A percentile compares a stretch with the other conserved stretches of the same genome.
Conservation (phyloP, 164 flowering plant genomes). For the Dillenia turbinata region DNA sequence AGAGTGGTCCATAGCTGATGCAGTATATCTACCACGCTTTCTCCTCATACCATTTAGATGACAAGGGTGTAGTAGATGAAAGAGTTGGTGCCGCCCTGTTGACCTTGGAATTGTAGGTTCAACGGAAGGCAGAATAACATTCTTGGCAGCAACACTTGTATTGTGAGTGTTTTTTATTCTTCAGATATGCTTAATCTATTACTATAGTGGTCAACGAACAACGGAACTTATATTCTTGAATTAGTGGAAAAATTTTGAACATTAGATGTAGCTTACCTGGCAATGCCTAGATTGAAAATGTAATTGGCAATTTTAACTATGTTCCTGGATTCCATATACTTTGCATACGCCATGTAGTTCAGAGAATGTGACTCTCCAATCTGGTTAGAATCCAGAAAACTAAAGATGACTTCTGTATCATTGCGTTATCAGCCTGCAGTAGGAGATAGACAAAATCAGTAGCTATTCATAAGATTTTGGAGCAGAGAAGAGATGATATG, state of each 20-base stretch:
- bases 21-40: constrained; percentile 3
- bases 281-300: constrained; percentile 61
- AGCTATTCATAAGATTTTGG: not conserved
- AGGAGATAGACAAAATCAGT: not conserved
- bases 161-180: too few relatives aligned
- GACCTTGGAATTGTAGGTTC: constrained; percentile 63
- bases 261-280: constrained; percentile 40
- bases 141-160: constrained; percentile 47
- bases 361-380: constrained; percentile 74
- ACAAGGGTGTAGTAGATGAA: constrained; percentile 76
- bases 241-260: too few relatives aligned
- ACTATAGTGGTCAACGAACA: too few relatives aligned
- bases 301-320: constrained; percentile 69
- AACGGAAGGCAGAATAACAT: constrained; percentile 81
- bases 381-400: constrained; percentile 68
- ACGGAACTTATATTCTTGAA: too few relatives aligned
- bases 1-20: constrained; percentile 9
- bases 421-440: constrained; percentile 75
- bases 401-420: constrained; percentile 82
- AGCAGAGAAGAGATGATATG: not conserved
- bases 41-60: constrained; percentile 28
- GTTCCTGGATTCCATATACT: constrained; percentile 72
- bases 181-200: too few relatives aligned
- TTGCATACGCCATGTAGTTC: constrained; percentile 67
- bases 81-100: constrained; percentile 85